Base-by-base conservation (phyloP, 257 asterid species). In the Solanum acaule region DNA sequence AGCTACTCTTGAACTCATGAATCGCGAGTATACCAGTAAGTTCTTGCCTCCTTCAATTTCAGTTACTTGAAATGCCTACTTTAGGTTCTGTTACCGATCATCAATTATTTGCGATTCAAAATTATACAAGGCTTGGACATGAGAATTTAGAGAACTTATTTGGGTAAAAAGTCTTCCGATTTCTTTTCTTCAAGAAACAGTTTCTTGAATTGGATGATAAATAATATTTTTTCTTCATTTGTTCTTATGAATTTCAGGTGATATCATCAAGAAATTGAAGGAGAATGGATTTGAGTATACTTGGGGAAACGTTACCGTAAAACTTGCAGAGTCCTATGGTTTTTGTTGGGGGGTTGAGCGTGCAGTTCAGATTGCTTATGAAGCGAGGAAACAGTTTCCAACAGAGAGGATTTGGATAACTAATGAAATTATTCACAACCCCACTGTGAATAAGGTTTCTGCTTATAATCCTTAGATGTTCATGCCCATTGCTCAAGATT, bases 281-380 rank as follows among this genome's bases (percentile, higher is more conserved):
- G 99, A 95, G 82, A 97, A 96, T 72, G 99, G 92, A 84, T 68
- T 76, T 75, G 93, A 93, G 89, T 94, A 96, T 91, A 97, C 96
- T 13, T 97, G 98, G 98, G 99, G 99, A 86, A 91, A 94, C 92
- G 98, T 97, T 35, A 97, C 98, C 0, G 95, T 97, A 40, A 95
- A 92, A 92, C 98, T 97, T 89, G 99, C 99, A 3, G 99, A 96
- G 90, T 87, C 99, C 59, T 96, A 95, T 93, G 99, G 99, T 42
- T 95, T 97, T 71, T 97, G 99, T 94, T 96, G 98, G 99, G 99
- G 99, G 2, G 99, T 96, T n/a, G 98, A 97, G 92, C 94, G 99
- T 52, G 99, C 99, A 44, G 98, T 97, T 85, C 99, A 97, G 95
- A 97, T 97, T 87, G 99, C 98, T 42, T 97, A 97, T 90, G 99